Percentiles rank a stretch among this genome's conserved stretches.
Conservation (phyloP, 2,329 filamentous ascomycete genomes). For the Dactylellina leptospora region DNA sequence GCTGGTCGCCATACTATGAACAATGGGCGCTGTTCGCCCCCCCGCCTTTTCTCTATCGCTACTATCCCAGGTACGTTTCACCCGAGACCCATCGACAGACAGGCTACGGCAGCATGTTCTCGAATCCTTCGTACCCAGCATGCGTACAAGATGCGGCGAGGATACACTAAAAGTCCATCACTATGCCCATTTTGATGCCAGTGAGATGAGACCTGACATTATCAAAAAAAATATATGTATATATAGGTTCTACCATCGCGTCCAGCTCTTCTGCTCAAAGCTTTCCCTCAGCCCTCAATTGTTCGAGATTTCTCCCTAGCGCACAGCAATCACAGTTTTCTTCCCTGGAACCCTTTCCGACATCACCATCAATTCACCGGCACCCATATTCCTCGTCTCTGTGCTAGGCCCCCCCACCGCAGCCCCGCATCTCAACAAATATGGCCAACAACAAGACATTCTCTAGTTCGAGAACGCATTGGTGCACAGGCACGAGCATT, state of each 20-base stretch:
- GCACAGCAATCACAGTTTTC: neutral
- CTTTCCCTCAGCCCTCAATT: constrained; percentile 5
- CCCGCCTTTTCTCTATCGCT: constrained; percentile 14
- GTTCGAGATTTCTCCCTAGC: neutral
- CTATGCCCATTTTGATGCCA: too few species aligned
- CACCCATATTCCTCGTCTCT: neutral
- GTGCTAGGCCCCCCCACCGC: neutral
- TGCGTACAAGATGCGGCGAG: too few species aligned
- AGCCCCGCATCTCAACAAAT: neutral
- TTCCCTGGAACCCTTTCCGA: neutral
- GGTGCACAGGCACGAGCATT: constrained; percentile 24
- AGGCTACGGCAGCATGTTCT: too few species aligned
- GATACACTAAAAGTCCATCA: too few species aligned
- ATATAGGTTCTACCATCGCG: constrained; percentile 15
- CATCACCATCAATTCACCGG: neutral
- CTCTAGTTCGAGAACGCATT: neutral
- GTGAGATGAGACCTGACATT: too few species aligned
- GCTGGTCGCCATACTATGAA: neutral
- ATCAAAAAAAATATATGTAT: too few species aligned
- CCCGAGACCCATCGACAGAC: too few species aligned
- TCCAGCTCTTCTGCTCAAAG: constrained; percentile 16
- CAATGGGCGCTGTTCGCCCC: constrained; percentile 33
- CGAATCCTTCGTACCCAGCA: too few species aligned
- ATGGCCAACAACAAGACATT: neutral
- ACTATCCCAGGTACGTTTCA: constrained; percentile 44